Base-by-base conservation (phyloP, 2,329 filamentous ascomycete genomes). In the Colletotrichum truncatum region DNA sequence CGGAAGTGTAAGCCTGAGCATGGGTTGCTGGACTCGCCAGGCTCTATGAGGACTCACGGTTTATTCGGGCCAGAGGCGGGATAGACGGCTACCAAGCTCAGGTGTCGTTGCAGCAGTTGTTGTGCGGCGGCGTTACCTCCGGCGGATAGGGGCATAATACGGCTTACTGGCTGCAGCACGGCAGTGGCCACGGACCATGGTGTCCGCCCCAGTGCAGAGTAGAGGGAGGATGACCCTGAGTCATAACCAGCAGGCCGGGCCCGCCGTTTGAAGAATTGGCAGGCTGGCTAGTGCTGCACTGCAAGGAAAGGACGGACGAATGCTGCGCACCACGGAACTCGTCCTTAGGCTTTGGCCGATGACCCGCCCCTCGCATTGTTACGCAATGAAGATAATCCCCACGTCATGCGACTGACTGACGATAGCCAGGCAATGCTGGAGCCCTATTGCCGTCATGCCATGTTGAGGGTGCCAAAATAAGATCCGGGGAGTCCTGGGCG, bases 331-430 rank as follows among this genome's bases (percentile, higher is more conserved):
- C 41, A 16, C 41, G 49, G 41, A 53, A 38, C 39, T 53, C 49
- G 62, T 41, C 41, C 56, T 49, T 54, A 21, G 16, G 28, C 43
- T 25, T 53, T 34, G 48, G 49, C 32, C 57, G 26, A 18, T 30
- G 43, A 55, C 57, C 62, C 62, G 43, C 62, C 57, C 55, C 57
- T 65, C 36, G 63, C 63, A 65, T 46, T 62, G 63, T 52, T 62
- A 62, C 49, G 49, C 57, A 51, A 38, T 49, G 30, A 63, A 48
- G 43, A 36, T 43, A n/a, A 25, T 54, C 45, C 43, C 63, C 63
- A 65, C 57, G 59, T 65, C 63, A 65, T 65, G 57, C 57, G 63
- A 56, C 49, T 54, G 28, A 45, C 49, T 45, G 43, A 30, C 28
- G 21, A 51, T 28, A 18, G 53, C 48, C 38, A 23, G 39, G 48